Base-by-base conservation (phyloP, 2,329 filamentous ascomycete genomes). In the Aspergillus jensenii region DNA sequence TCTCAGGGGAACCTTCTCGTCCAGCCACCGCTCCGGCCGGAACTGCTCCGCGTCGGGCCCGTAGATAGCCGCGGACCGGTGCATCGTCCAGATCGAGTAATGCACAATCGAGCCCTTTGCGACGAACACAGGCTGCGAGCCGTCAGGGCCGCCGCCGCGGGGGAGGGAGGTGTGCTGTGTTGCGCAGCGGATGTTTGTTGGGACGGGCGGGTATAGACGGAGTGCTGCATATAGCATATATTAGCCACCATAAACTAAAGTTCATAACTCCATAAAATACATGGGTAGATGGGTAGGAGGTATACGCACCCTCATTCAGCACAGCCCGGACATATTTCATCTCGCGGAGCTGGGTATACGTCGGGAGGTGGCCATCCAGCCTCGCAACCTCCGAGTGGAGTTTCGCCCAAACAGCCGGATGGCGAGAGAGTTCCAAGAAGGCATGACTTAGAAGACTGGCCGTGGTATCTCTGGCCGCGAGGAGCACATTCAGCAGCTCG, bases 41-140 rank as follows among this genome's bases (percentile, higher is more conserved):
- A 86, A 91, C 39, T 78, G 68, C 0, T 78, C 71, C 1, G 78
- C 78, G 47, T 82, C 80, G 0, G 66, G 43, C 1, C 79, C 79
- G 68, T 74, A 82, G 53, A 78, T 68, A 33, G 82, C 80, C 37
- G 70, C 71, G 12, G 88, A 84, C 1, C 90, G 85, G 68, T 95
- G 90, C 88, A 93, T 90, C 4, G 84, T 75, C 55, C 90, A 82
- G 0, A 88, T 81, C 46, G 81, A 86, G 78, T 91, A 95, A 45
- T 76, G 79, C 59, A 95, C 78, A 6, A 82, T 74, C 1, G 86
- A 86, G 66, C 87, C 84, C 72, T 90, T 88, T 58, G 84, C 82
- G 8, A 91, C 76, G 58, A 86, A 84, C 1, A 93, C 68, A 0
- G 89, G 89, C 45, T 81, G 76, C 1, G 75, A 72, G 43, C 79